These are phyloP conservation scores for Lathyrus sativus DNA, from an alignment of 306 rosid genomes.

Conservation along the genomic window DNA sequence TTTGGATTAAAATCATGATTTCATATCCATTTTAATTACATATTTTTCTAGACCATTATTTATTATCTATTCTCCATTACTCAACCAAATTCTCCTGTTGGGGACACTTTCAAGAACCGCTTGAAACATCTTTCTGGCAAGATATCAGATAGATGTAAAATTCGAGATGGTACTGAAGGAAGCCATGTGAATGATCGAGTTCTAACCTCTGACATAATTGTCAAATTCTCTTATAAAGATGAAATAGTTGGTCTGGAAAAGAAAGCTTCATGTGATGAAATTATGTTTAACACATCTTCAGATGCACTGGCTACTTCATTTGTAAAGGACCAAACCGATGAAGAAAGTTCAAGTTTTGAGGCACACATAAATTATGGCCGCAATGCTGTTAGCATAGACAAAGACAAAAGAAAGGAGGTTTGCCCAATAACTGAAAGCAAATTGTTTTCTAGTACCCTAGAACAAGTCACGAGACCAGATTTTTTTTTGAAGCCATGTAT, in stretches of 20 bases:
- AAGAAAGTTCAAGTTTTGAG: constrained; percentile 53
- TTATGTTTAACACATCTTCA: constrained; percentile 46
- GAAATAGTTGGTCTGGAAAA: constrained; percentile 52
- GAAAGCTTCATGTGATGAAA: constrained; percentile 48
- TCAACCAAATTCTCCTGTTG: constrained; percentile 46
- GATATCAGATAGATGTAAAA: constrained; percentile 44
- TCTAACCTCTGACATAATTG: constrained; percentile 49
- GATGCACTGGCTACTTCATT: constrained; percentile 49
- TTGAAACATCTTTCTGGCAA: constrained; percentile 45
- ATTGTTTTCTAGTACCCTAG: constrained; percentile 49
- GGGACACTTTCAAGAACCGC: constrained; percentile 61
- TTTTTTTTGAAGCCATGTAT: constrained; percentile 50
- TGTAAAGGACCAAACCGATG: constrained; percentile 53
- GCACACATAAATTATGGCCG: constrained; percentile 35
- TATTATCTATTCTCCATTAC: too few relatives aligned
- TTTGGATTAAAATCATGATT: too few relatives aligned
- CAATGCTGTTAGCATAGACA: constrained; percentile 37
- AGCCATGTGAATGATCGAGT: constrained; percentile 42
- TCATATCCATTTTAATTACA: too few relatives aligned
- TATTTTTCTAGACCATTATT: too few relatives aligned
- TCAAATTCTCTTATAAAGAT: constrained; percentile 58
- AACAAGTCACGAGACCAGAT: constrained; percentile 42
- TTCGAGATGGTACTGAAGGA: constrained; percentile 44
- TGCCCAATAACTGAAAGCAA: constrained; percentile 49
- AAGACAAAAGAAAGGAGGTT: constrained; percentile 47